Evolutionary conservation across 768 basidiomycete genomes (phyloP).

Genomic region (Lepiota venenata): DNA sequence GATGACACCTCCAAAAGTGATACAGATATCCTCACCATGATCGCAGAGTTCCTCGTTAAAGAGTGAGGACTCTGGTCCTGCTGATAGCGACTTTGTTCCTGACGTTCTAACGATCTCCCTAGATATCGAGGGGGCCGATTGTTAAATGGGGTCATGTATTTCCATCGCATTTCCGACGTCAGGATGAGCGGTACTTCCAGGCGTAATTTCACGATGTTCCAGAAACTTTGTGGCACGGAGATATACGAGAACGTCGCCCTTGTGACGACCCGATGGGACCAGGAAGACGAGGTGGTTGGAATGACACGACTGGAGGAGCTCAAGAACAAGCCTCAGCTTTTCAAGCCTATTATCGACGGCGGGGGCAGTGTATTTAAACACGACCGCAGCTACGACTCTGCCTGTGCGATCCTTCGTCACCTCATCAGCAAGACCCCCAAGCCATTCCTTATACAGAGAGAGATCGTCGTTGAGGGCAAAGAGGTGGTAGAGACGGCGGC

Average conservation of each 20-base stretch:
- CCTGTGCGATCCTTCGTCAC: constrained; percentile 29
- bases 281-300: constrained; percentile 24
- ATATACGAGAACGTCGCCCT: constrained; percentile 42
- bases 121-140: constrained; percentile 15
- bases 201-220: constrained; percentile 43
- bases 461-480: constrained; percentile 18
- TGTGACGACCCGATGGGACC: constrained; percentile 45
- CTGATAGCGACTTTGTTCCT: too few species aligned
- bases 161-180: constrained; percentile 39
- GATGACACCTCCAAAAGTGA: constrained; percentile 50
- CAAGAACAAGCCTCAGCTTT: constrained; percentile 26
- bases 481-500: constrained; percentile 8
- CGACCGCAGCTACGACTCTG: constrained; percentile 19
- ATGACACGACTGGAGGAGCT: constrained; percentile 33
- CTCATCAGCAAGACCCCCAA: constrained; percentile 18
- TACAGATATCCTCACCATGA: constrained; percentile 46
- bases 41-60: constrained; percentile 35
- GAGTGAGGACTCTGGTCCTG: constrained; percentile 19
- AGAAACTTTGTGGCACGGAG: constrained; percentile 38
- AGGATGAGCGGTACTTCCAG: constrained; percentile 35
- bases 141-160: constrained; percentile 37
- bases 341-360: constrained; percentile 37
- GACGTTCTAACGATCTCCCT: too few species aligned
- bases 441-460: constrained; percentile 16
- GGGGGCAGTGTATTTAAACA: constrained; percentile 36